Evolutionary conservation across 1,139 yeast species (phyloP), one percentile per base, ranked within the genome.

Genomic region (Yamadazyma dushanensis): DNA sequence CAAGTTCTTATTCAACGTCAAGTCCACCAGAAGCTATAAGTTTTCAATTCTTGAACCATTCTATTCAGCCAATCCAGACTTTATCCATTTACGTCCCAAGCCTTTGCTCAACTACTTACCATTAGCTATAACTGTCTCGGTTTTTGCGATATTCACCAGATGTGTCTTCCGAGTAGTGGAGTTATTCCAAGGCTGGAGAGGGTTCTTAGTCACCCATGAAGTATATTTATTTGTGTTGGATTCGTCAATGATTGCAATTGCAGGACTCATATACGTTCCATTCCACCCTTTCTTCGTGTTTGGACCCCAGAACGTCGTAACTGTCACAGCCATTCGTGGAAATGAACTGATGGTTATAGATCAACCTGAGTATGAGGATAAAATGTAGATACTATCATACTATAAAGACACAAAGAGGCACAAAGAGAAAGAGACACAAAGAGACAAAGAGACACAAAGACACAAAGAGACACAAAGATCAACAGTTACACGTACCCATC

Each of bases 131-230:
- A 65, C 82, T 0, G 32, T 64, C 8, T 70, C 85, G 1, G 81
- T 83, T 2, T 20, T 81, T 8, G 73, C 76, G 9, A 71, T 88
- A 28, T 84, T 76, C 50, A 71, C 78, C 35, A 78, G 97, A 59
- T 85, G 94, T 56, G 67, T 84, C 26, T 90, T 87, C 60, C 76
- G 97, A 61, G 80, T 88, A 36, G 76, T 80, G 15, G 97, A 90
- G 57, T 70, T 89, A 41, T 67, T 83, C 3, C 77, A 82, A 51
- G 96, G 97, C 11, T 89, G 89, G 79, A 36, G 51, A 4, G 95
- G 96, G 0, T 73, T 68, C 44, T 66, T 89, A 45, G 81, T 87
- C 39, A 60, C 65, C 1, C 81, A 80, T 49, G 97, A 92, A 59
- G 72, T 73, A 23, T 88, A 73, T 57, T 73, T 90, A 47, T 73